A percentile compares a stretch with the other conserved stretches of the same genome.
phyloP scores from a whole-genome alignment of 345 rosid species.

The Noccaea caerulescens region DNA sequence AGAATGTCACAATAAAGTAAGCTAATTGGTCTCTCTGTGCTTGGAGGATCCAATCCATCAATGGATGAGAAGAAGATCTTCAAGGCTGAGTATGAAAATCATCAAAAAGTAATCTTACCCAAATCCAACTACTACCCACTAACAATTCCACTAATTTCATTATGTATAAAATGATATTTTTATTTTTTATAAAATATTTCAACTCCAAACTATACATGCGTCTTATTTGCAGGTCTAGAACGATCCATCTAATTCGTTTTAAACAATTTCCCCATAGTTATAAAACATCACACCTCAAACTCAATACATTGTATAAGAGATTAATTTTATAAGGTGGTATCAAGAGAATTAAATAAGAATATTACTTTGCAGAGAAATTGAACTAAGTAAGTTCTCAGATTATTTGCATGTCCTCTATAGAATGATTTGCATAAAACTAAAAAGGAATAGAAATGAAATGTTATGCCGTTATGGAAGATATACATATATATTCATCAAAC shows the following conservation, averaged over 20 bases:
- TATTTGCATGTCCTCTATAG: constrained; percentile 18
- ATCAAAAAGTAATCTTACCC: constrained; percentile 40
- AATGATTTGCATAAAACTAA: neutral
- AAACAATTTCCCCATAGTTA: constrained; percentile 15
- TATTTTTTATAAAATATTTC: neutral
- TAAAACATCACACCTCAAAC: neutral
- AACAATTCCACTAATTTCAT: constrained; percentile 40
- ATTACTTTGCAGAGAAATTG: constrained; percentile 6
- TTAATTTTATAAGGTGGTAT: neutral
- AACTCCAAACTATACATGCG: constrained; percentile 36
- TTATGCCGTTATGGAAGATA: neutral
- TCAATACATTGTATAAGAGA: neutral
- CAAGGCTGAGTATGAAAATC: constrained; percentile 36
- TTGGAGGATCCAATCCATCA: constrained; percentile 42
- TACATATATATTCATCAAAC: constrained; percentile 2
- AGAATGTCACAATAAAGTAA: constrained; percentile 39
- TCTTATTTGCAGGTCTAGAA: constrained; percentile 36
- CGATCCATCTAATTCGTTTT: constrained; percentile 19
- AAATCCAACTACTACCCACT: constrained; percentile 47
- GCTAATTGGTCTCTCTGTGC: constrained; percentile 38
- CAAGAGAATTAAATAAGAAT: neutral
- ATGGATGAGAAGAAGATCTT: constrained; percentile 47
- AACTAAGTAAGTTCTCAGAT: neutral
- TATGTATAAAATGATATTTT: neutral
- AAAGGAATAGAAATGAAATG: neutral